A percentile compares a stretch with the other conserved stretches of the same genome.
Conservation (phyloP, 768 basidiomycete species). For the Podaxis sp. region DNA sequence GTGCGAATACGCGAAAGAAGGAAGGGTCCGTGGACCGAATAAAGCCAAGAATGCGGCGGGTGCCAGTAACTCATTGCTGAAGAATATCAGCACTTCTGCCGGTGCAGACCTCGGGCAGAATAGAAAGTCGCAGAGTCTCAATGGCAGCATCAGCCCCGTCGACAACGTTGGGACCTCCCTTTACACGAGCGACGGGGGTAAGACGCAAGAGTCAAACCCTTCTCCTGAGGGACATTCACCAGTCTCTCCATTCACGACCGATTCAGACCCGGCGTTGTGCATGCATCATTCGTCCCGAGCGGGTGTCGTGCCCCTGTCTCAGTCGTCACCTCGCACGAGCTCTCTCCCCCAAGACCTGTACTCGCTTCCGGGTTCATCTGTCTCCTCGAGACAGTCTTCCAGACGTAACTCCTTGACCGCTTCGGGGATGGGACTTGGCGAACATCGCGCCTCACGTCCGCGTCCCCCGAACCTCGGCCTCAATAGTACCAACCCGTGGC, state of each 20-base stretch:
- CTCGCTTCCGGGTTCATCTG: conserved; percentile 4
- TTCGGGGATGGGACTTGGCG: conserved; percentile 13
- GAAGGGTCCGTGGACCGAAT: conserved; percentile 58
- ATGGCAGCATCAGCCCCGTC: conserved; percentile 18
- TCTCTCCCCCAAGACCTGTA: conserved; percentile 2
- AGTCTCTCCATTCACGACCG: not conserved
- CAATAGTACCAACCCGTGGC: conserved; percentile 26
- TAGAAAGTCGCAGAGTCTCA: conserved; percentile 17
- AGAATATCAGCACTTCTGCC: conserved; percentile 6
- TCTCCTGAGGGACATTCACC: not conserved
- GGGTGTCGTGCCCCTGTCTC: conserved; percentile 5
- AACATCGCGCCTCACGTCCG: conserved; percentile 21
- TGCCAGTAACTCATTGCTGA: conserved; percentile 8
- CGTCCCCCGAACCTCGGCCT: conserved; percentile 27
- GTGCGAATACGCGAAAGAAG: conserved; percentile 68
- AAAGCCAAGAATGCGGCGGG: conserved; percentile 38
- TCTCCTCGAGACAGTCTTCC: conserved; percentile 1
- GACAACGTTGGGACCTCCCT: conserved; percentile 12
- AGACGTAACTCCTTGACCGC: conserved; percentile 17
- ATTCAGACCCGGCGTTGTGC: not conserved
- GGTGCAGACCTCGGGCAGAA: conserved; percentile 12
- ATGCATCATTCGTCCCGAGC: not conserved
- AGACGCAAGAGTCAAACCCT: not conserved
- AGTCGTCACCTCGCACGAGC: not conserved
- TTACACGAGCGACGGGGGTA: not conserved